phyloP scores from a whole-genome alignment of 2,329 filamentous ascomycete species.

The Cytospora mali region DNA sequence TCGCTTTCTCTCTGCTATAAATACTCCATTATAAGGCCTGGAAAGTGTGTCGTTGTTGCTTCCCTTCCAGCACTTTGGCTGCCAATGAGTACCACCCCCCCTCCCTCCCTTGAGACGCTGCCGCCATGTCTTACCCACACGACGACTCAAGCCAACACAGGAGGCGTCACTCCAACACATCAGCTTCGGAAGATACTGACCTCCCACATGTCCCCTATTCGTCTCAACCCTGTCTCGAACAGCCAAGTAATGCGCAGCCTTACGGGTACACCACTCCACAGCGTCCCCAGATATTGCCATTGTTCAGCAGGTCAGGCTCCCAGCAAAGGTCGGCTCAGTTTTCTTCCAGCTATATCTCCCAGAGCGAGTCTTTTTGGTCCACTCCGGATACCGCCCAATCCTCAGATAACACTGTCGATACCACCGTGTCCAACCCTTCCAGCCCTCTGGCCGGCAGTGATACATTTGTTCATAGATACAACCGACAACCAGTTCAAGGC shows the following conservation, averaged over 20 bases:
- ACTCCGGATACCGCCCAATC: not conserved
- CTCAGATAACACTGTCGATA: not conserved
- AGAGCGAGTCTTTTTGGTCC: not conserved
- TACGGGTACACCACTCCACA: not conserved
- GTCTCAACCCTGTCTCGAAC: not conserved
- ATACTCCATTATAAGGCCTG: not conserved
- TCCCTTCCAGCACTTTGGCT: not conserved
- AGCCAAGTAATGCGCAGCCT: not conserved
- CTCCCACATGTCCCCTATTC: not conserved
- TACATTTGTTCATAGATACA: not conserved
- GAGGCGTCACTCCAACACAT: not conserved
- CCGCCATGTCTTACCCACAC: not conserved
- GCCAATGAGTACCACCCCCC: no score
- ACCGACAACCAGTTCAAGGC: not conserved
- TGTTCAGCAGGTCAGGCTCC: not conserved
- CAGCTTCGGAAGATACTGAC: not conserved
- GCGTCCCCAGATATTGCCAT: not conserved
- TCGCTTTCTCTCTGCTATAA: not conserved
- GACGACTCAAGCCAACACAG: not conserved
- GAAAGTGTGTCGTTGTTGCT: not conserved
- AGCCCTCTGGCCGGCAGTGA: not conserved
- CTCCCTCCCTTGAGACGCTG: not conserved
- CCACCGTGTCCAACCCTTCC: not conserved
- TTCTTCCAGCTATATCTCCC: not conserved
- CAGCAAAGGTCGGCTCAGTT: not conserved